Percentiles rank a stretch among this genome's conserved stretches.
phyloP scores from a whole-genome alignment of 1,139 yeast species.

The Scheffersomyces titani region DNA sequence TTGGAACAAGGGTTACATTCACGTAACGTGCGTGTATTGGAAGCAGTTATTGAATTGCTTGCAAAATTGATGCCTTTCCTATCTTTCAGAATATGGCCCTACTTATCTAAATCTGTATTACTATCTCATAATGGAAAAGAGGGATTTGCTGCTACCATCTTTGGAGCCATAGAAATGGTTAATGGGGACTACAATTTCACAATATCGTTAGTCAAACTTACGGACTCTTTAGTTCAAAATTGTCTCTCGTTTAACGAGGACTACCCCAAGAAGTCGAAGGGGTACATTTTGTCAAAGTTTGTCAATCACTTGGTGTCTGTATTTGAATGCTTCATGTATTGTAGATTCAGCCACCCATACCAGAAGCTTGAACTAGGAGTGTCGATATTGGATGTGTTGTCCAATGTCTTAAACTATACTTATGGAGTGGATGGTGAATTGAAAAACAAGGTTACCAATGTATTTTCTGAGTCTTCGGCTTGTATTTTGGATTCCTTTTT shows the following conservation, averaged over 20 bases:
- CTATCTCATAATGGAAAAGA: slow-evolving; percentile 69
- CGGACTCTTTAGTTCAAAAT: slow-evolving; percentile 54
- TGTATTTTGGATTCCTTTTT: slow-evolving; percentile 59
- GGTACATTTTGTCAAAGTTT: slow-evolving; percentile 57
- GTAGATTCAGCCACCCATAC: slow-evolving; percentile 58
- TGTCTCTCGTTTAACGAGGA: slow-evolving; percentile 46
- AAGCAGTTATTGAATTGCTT: slow-evolving; percentile 53
- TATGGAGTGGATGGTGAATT: slow-evolving; percentile 55
- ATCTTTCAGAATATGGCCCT: slow-evolving; percentile 79
- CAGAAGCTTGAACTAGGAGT: slow-evolving; percentile 69
- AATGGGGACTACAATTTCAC: slow-evolving; percentile 69
- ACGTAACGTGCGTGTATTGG: slow-evolving; percentile 50
- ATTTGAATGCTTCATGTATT: slow-evolving; percentile 72
- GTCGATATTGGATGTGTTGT: slow-evolving; percentile 55
- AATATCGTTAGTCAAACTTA: slow-evolving; percentile 55
- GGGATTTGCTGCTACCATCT: slow-evolving; percentile 60
- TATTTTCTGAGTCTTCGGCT: slow-evolving; percentile 50
- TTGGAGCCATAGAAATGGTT: slow-evolving; percentile 76
- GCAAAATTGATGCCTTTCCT: slow-evolving; percentile 47
- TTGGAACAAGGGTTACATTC: slow-evolving; percentile 69
- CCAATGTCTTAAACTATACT: slow-evolving; percentile 53
- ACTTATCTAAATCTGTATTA: slow-evolving; percentile 64
- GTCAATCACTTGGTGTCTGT: slow-evolving; percentile 60
- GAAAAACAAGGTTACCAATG: slow-evolving; percentile 44
- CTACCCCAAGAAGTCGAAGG: slow-evolving; percentile 46